Evolutionary conservation across 2,329 filamentous ascomycete species (phyloP), one percentile per base, ranked within the genome.

Genomic region (Nannizzia gypsea): DNA sequence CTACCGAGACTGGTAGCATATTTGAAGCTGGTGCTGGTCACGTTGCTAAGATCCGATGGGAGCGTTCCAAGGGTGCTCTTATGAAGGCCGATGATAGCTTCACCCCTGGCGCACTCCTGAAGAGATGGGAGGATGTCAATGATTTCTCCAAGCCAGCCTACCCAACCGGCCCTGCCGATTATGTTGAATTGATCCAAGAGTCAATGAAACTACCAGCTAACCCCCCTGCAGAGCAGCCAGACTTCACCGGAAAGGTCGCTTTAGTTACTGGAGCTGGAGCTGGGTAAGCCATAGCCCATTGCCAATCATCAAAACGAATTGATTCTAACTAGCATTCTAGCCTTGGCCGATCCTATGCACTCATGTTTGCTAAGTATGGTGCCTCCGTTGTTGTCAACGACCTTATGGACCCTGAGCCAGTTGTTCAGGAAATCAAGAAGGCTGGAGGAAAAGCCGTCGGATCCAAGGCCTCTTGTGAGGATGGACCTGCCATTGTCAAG

Each of bases 1-100:
- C 82, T 6, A 74, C 77, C 55, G 92, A 97, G 80, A 92, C 83
- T 54, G 93, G 93, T 64, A 80, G 84, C 63, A 96, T 97, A 73
- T 97, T 91, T 74, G 93, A 97, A 77, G 89, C 88, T 65, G 93
- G 93, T 62, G 93, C 89, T 71, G 93, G 92, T 60, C 90, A 95
- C 76, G 78, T 95, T 61, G 89, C 92, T 66, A 97, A 97, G 81
- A 77, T 96, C 62, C 84, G 93, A 70, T 99, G 93, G 93, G 89
- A 99, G 81, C 87, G 93, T 64, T 86, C 93, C 59, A 86, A 84
- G 73, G 93, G 93, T 75, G 87, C 89, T 63, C 81, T 97, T 42
- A 83, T 96, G 70, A 95, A 92, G 80, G 85, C 90, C 60, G 93
- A 97, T 74, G 83, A 87, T 68, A 86, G 83, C 64, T 88, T 96